Percentiles rank a stretch among this genome's conserved stretches.
phyloP scores from a whole-genome alignment of 2,329 filamentous ascomycete genomes.

The Leptographium flavum region DNA sequence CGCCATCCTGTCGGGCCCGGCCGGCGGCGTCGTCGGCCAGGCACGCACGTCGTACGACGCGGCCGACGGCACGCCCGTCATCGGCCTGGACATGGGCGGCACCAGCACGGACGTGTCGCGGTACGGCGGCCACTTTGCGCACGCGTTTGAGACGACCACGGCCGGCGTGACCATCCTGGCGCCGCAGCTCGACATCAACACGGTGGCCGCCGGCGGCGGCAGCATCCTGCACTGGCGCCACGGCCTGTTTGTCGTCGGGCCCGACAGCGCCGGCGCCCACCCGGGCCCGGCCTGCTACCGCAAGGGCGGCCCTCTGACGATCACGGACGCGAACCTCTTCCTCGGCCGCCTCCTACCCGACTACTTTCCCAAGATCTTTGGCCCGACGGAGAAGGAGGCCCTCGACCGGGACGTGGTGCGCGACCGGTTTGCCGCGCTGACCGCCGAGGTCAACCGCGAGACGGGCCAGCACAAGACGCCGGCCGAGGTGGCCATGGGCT shows the following conservation, averaged over 20 bases:
- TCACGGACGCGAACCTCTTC: slow-evolving; percentile 53
- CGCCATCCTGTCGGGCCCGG: slow-evolving; percentile 55
- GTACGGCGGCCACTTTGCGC: slow-evolving; percentile 58
- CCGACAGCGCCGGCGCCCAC: slow-evolving; percentile 71
- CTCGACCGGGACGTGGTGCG: slow-evolving; percentile 16
- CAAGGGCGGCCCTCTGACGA: slow-evolving; percentile 50
- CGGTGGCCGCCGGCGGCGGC: slow-evolving; percentile 70
- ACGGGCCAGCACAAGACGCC: not conserved
- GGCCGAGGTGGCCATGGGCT: not conserved
- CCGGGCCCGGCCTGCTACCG: slow-evolving; percentile 52
- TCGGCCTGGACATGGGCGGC: slow-evolving; percentile 64
- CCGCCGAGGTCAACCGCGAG: not conserved
- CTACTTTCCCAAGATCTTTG: slow-evolving; percentile 55
- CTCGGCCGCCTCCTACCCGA: slow-evolving; percentile 40
- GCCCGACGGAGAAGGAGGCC: slow-evolving; percentile 44
- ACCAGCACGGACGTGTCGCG: slow-evolving; percentile 84
- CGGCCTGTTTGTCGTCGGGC: slow-evolving; percentile 53
- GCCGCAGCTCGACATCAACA: slow-evolving; percentile 86
- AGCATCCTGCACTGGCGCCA: slow-evolving; percentile 49
- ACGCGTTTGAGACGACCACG: slow-evolving; percentile 51
- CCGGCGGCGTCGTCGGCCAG: slow-evolving; percentile 59
- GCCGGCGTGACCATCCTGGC: slow-evolving; percentile 84
- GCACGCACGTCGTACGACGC: slow-evolving; percentile 59
- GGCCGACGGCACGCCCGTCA: slow-evolving; percentile 50
- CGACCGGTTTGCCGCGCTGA: not conserved